These are phyloP conservation scores for Acorus gramineus DNA, from an alignment of 106 monocot genomes.

Conservation along the genomic window DNA sequence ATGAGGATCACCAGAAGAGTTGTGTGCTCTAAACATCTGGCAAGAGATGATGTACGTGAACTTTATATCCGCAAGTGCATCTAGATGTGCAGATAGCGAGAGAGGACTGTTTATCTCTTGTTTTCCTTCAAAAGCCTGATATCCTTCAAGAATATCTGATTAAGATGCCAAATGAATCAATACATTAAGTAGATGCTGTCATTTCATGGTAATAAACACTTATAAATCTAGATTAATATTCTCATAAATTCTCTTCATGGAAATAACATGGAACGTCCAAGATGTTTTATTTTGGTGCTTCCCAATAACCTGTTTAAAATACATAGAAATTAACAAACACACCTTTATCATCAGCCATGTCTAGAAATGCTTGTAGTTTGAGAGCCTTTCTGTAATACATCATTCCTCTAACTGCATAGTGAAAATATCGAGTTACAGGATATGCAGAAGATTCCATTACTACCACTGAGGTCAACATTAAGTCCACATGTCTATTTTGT, in stretches of 20 bases:
- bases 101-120: slow-evolving; percentile 25
- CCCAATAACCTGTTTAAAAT: background rate
- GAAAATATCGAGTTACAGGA: background rate
- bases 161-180: background rate
- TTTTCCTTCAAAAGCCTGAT: slow-evolving; percentile 29
- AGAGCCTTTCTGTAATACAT: slow-evolving; percentile 68
- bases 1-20: slow-evolving; percentile 46
- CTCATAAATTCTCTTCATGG: no score
- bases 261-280: no score
- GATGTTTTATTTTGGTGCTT: no score
- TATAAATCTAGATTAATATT: no score
- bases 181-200: no score
- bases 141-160: slow-evolving; percentile 43
- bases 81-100: slow-evolving; percentile 30
- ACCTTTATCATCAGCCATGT: slow-evolving; percentile 46
- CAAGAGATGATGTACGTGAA: slow-evolving; percentile 71
- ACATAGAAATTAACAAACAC: background rate
- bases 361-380: slow-evolving; percentile 54
- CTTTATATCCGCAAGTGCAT: slow-evolving; percentile 60
- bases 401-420: slow-evolving; percentile 64
- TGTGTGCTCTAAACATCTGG: slow-evolving; percentile 54
- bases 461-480: background rate
- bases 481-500: background rate
- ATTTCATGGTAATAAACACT: no score
- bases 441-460: background rate